Conservation (phyloP, 2,329 filamentous ascomycete genomes). For the Metarhizium anisopliae region DNA sequence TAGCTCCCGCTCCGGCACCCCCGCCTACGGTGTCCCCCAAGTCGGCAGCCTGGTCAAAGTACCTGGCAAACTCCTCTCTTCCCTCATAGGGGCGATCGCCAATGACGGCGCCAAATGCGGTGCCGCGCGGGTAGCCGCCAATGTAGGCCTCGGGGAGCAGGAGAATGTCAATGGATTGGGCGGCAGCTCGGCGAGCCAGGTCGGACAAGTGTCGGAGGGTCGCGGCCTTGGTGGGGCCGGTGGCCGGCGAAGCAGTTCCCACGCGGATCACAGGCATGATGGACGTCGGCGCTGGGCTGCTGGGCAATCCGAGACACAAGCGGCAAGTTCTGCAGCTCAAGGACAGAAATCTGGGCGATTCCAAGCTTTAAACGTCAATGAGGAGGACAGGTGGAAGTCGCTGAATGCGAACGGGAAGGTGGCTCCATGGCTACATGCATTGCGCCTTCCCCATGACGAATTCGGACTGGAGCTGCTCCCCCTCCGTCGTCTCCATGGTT, state of each 20-base stretch:
- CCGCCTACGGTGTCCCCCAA: slow-evolving; percentile 65
- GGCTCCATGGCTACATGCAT: neutral
- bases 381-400: too few species aligned
- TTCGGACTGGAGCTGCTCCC: neutral
- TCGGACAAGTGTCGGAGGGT: slow-evolving; percentile 59
- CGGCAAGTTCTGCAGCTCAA: neutral
- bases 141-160: slow-evolving; percentile 90
- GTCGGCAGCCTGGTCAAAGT: slow-evolving; percentile 73
- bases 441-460: neutral
- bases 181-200: slow-evolving; percentile 55
- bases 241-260: slow-evolving; percentile 46
- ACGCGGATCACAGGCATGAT: slow-evolving; percentile 34
- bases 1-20: slow-evolving; percentile 58
- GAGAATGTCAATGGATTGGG: slow-evolving; percentile 52
- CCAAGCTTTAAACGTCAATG: neutral
- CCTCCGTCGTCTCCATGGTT: neutral
- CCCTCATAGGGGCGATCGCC: slow-evolving; percentile 61
- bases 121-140: slow-evolving; percentile 81
- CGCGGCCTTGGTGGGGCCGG: slow-evolving; percentile 37
- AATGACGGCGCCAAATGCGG: slow-evolving; percentile 65
- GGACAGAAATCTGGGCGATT: neutral
- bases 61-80: slow-evolving; percentile 72
- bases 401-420: neutral
- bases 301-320: neutral
- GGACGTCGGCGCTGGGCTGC: neutral